Conservation (phyloP, 805 yeast species). For the Candida pini region DNA sequence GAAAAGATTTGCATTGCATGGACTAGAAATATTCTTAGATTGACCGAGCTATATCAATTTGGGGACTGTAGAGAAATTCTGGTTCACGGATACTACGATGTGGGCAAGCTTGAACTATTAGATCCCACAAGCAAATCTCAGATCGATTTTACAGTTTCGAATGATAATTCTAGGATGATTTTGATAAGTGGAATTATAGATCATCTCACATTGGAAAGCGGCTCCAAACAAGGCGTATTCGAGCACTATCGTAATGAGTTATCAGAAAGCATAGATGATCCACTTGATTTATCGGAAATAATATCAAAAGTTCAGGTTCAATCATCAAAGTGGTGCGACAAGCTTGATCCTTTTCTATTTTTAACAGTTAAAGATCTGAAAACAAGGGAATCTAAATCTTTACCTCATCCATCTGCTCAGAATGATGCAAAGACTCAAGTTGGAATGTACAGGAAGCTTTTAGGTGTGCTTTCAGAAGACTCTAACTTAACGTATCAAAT, state of each 20-base stretch:
- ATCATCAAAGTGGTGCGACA: constrained; percentile 23
- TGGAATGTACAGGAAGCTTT: constrained; percentile 48
- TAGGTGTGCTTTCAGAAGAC: constrained; percentile 32
- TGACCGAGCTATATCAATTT: constrained; percentile 34
- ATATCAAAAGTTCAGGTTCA: constrained; percentile 6
- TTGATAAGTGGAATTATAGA: constrained; percentile 65
- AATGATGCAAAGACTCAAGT: constrained; percentile 53
- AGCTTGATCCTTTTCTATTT: constrained; percentile 20
- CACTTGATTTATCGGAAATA: constrained; percentile 18
- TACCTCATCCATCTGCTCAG: constrained; percentile 52
- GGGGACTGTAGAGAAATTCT: constrained; percentile 61
- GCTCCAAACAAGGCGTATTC: constrained; percentile 9
- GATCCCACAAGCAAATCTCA: neutral
- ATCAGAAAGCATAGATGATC: constrained; percentile 2
- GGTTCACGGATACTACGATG: constrained; percentile 46
- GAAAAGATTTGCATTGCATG: constrained; percentile 30
- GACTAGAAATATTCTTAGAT: constrained; percentile 37
- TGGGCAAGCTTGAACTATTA: constrained; percentile 4
- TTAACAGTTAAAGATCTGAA: constrained; percentile 52
- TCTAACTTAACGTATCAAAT: constrained; percentile 33
- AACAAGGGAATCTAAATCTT: constrained; percentile 40
- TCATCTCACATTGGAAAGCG: constrained; percentile 30
- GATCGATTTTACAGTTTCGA: constrained; percentile 4
- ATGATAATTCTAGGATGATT: constrained; percentile 24
- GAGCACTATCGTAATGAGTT: constrained; percentile 20